A percentile compares a stretch with the other conserved stretches of the same genome.
Conservation (phyloP, 2,329 filamentous ascomycete species). For the Aspergillus ochraceoroseus region DNA sequence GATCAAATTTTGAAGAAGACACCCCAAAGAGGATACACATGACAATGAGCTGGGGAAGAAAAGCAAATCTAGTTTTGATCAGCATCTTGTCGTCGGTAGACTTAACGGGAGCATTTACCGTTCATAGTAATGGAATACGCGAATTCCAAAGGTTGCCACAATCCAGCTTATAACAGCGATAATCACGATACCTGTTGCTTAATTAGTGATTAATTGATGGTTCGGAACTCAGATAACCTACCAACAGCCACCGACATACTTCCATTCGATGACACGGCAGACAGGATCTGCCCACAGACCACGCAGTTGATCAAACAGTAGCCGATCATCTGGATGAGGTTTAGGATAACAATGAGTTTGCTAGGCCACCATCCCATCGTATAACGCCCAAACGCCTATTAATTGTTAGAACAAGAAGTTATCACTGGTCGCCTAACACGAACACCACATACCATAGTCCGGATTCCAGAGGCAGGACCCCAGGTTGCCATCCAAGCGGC, state of each 20-base stretch:
- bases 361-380: slow-evolving; percentile 63
- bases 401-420: slow-evolving; percentile 10
- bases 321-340: slow-evolving; percentile 58
- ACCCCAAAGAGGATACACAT: slow-evolving; percentile 59
- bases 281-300: slow-evolving; percentile 63
- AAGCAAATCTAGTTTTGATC: slow-evolving; percentile 50
- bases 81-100: slow-evolving; percentile 11
- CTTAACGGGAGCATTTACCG: slow-evolving; percentile 38
- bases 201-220: slow-evolving; percentile 5
- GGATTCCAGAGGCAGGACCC: slow-evolving; percentile 57
- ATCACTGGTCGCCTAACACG: background rate
- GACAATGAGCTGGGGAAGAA: slow-evolving; percentile 59
- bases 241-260: slow-evolving; percentile 61
- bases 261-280: slow-evolving; percentile 56
- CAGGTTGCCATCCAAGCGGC: slow-evolving; percentile 59
- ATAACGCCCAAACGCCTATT: slow-evolving; percentile 54
- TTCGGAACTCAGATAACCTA: slow-evolving; percentile 15
- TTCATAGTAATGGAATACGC: slow-evolving; percentile 64
- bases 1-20: slow-evolving; percentile 57
- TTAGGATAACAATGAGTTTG: slow-evolving; percentile 59
- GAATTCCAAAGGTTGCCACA: slow-evolving; percentile 64
- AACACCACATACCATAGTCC: slow-evolving; percentile 50
- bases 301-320: slow-evolving; percentile 62
- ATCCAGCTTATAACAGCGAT: slow-evolving; percentile 59
- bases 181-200: slow-evolving; percentile 52